phyloP scores from a whole-genome alignment of 768 basidiomycete species.

The Podaxis sp. region DNA sequence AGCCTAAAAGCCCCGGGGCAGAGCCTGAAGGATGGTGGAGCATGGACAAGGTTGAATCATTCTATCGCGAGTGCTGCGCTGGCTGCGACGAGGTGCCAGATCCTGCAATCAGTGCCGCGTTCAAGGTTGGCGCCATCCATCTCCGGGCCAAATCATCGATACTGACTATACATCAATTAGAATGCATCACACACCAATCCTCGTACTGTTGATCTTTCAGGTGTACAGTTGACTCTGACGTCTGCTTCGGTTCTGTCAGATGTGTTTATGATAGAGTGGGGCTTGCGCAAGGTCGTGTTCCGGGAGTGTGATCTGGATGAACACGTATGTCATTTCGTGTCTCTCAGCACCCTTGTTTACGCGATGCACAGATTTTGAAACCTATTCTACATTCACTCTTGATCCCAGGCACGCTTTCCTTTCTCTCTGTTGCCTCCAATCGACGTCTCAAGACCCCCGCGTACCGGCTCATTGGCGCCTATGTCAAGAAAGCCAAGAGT shows the following conservation, averaged over 20 bases:
- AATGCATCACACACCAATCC: constrained; percentile 55
- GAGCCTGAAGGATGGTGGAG: constrained; percentile 77
- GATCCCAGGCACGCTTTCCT: constrained; percentile 76
- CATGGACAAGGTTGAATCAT: constrained; percentile 77
- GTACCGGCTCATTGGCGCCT: constrained; percentile 79
- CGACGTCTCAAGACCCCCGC: constrained; percentile 72
- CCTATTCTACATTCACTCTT: constrained; percentile 88
- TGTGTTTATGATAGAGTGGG: constrained; percentile 92
- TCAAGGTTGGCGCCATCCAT: constrained; percentile 54
- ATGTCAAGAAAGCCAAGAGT: constrained; percentile 71
- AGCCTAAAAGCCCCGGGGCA: constrained; percentile 32
- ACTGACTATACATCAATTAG: constrained; percentile 27
- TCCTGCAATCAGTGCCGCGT: constrained; percentile 59
- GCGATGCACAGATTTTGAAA: constrained; percentile 63
- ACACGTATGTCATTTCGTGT: constrained; percentile 44
- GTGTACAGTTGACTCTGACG: constrained; percentile 67
- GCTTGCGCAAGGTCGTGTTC: constrained; percentile 79
- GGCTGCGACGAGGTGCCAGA: constrained; percentile 74
- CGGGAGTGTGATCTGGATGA: constrained; percentile 89
- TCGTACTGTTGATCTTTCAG: constrained; percentile 76
- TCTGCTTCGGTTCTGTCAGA: constrained; percentile 84
- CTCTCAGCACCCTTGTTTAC: background rate
- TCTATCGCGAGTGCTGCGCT: constrained; percentile 84
- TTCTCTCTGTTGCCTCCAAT: constrained; percentile 86
- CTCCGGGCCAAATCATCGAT: constrained; percentile 6